Evolutionary conservation across 208 protist species (phyloP), one percentile per base, ranked within the genome.

Genomic region (Acanthamoeba castellanii): DNA sequence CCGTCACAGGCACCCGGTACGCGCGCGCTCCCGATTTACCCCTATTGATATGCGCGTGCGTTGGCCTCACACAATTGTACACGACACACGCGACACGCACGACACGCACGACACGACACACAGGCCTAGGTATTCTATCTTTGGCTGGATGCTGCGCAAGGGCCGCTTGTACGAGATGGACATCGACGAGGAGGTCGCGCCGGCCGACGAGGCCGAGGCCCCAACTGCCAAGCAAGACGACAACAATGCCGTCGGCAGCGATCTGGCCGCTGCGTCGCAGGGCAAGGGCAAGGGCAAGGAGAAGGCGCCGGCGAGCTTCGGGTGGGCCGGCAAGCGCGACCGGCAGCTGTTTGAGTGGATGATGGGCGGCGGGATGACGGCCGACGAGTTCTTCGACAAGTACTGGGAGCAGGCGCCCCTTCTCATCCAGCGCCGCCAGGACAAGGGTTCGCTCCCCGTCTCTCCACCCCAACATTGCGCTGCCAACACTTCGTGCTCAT

Each of bases 361-460:
- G 88, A 34, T 93, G 37, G 88, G 66, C 88, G 59, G 45, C 47
- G 30, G 16, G 11, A 57, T n/a, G 22, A 76, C 64, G 18, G 27
- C 59, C 9, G 66, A 88, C n/a, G n/a, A 50, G 20, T 93, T 93
- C 66, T 70, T 81, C 34, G 66, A 93, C 42, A 50, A 93, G 88
- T 93, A 93, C 88, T 93, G 59, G 88, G 88, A 93, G 32, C 34
- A 93, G 57, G 47, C 18, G 34, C 88, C 88, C 25, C 66, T 93
- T n/a, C 22, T 93, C 27, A 34, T 93, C 6, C 42, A 76, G 66
- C 88, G 88, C 32, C 7, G 30, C 59, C 34, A 78, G n/a, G 61
- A 74, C 25, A 20, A n/a, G 52, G 32, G n/a, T 50, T 27, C 32
- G 20, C 20, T 32, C 22, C 32, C 20, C n/a, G 2, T 57, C 34